Evolutionary conservation across 202 grass and related monocot genomes (phyloP), one percentile per base, ranked within the genome.

Genomic region (Zizania palustris): DNA sequence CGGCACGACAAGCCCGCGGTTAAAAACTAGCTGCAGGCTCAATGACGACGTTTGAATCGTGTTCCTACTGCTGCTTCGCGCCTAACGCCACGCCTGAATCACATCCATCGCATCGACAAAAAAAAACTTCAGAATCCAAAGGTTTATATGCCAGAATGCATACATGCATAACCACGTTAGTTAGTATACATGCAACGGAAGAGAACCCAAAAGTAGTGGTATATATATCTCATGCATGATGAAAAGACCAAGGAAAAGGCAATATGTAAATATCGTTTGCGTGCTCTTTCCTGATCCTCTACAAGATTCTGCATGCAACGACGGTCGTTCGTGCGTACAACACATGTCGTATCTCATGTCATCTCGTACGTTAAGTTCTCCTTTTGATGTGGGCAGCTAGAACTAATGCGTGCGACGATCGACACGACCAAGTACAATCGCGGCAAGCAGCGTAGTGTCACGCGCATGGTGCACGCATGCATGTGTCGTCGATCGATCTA

Each of bases 251-350:
- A 62, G 50, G 33, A 67, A 79, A 87, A 71, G 60, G 67, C 18
- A 21, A 9, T 1, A 9, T 1, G 53, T 43, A 72, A 61, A 80
- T 83, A 69, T 80, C 49, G 61, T 86, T 66, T 73, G 19, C 74
- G 34, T 73, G 60, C 65, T 64, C 67, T 65, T 75, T 65, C 71
- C 63, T 76, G 65, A 75, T 89, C 74, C 46, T 80, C 64, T 28
- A 28, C 60, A 51, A 65, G 82, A 93, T 90, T 77, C 78, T 85
- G 61, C 54, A 59, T 63, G 84, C 80, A 84, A 79, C 58, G 73
- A 63, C 5, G 42, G 51, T 60, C 61, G 66, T 35, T 60, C 61
- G 66, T 35, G 69, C 71, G 3, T 54, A 75, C 15, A 76, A 19
- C 67, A 72, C 54, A 72, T 77, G 75, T 46, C 65, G 81, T 76